Percentiles rank a stretch among this genome's conserved stretches.
Conservation (phyloP, 2,329 filamentous ascomycete species). For the Venturia pyrina region DNA sequence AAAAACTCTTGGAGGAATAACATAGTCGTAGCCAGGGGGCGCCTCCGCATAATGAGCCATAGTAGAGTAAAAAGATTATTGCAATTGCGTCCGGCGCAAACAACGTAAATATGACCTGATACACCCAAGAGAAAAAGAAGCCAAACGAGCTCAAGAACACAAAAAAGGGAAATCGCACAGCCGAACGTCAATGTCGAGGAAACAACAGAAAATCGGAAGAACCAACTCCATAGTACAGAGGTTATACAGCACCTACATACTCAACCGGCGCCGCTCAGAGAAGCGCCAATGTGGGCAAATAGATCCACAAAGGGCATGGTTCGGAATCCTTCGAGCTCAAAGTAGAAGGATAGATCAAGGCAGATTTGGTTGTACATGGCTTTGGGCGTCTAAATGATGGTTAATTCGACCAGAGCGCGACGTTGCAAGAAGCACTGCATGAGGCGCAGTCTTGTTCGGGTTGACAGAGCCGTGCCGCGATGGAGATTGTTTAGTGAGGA, state of each 20-base stretch:
- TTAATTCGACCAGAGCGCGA: not conserved
- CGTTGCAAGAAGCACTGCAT: not conserved
- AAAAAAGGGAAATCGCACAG: not conserved
- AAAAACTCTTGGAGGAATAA: constrained; percentile 2
- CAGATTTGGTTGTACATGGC: not conserved
- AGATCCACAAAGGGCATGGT: constrained; percentile 1
- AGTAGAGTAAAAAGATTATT: not conserved
- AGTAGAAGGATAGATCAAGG: not conserved
- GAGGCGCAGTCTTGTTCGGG: not conserved
- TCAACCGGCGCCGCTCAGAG: not conserved
- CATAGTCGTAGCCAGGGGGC: not conserved
- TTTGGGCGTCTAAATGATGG: not conserved
- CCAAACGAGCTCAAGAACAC: not conserved
- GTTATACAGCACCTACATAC: not conserved
- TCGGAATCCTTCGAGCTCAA: not conserved
- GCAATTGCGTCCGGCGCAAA: constrained; percentile 1
- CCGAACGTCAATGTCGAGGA: not conserved
- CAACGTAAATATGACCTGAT: not conserved
- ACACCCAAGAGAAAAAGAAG: not conserved
- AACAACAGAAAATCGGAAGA: not conserved
- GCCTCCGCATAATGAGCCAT: not conserved
- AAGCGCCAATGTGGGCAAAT: not conserved
- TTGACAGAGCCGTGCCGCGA: not conserved
- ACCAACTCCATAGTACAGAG: not conserved
- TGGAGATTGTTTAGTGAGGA: not conserved